Base-by-base conservation (phyloP, 306 rosid species). In the Arachis hypogaea region DNA sequence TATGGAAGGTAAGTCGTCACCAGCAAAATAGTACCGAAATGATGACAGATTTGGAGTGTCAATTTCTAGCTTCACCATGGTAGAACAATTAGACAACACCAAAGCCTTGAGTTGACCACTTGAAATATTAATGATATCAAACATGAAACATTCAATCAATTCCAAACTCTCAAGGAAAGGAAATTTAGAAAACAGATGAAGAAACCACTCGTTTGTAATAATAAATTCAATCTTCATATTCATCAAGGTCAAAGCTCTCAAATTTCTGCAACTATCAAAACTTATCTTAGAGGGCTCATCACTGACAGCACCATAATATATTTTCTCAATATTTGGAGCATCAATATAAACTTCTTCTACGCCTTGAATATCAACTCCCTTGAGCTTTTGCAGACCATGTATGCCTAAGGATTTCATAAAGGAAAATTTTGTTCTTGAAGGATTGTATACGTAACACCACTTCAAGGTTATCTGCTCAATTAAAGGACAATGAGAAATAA, bases 121-220 rank as follows among this genome's bases (percentile, higher is more conserved):
- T 51, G 80, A 68, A 65, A 83, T 69, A 52, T 61, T 51, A 43
- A 80, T 63, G 30, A 9, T 76, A 42, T 63, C 75, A 61, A 68
- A 69, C 80, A 80, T 58, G 16, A 47, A 2, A 51, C 80, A 83
- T 16, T 36, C 3, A 14, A 0, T 9, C 3, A 84, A 46, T 7
- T 12, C 9, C 59, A 84, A 64, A 9, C n/a, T 65, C 72, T 80
- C 87, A 68, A 84, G 76, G 42, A 77, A 59, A 56, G 68, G 77
- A 7, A 68, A 59, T 64, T 77, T 58, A 22, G 2, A n/a, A 59
- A 84, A 54, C 42, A 50, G 46, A 3, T 76, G 60, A 68, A 51
- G 18, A 7, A 80, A 42, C 80, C 87, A 80, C 6, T 46, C 40
- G 47, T 69, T 29, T 14, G 68, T 22, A 22, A 22, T 22, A 22